Evolutionary conservation across 1,284 basidiomycete genomes (phyloP).

Genomic region (Somion occarium): DNA sequence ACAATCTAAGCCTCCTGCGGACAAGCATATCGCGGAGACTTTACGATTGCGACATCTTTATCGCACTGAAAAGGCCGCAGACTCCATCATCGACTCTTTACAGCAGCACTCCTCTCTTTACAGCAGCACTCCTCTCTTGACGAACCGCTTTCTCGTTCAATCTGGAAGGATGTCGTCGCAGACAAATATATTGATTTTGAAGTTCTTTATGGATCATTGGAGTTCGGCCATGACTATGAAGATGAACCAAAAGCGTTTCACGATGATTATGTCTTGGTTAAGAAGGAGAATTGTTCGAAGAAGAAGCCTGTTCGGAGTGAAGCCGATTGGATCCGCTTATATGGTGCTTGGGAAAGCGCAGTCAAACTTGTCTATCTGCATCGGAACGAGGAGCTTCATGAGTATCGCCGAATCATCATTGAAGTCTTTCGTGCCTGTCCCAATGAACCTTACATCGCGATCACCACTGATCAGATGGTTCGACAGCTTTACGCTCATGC

Average conservation of each 20-base stretch:
- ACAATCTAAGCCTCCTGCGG: not conserved
- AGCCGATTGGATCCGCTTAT: slow-evolving; percentile 27
- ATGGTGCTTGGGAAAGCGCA: slow-evolving; percentile 15
- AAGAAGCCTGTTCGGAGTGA: not conserved
- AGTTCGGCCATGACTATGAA: slow-evolving; percentile 13
- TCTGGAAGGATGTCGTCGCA: slow-evolving; percentile 15
- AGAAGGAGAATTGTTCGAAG: slow-evolving; percentile 17
- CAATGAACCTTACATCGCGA: not conserved
- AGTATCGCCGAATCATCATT: slow-evolving; percentile 22
- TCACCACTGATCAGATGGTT: not conserved
- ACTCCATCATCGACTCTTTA: not conserved
- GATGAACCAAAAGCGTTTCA: slow-evolving; percentile 16
- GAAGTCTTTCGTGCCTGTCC: not conserved
- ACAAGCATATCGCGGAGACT: not conserved
- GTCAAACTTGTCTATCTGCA: slow-evolving; percentile 25
- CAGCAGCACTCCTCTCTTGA: not conserved
- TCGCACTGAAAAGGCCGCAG: not conserved
- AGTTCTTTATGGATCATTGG: slow-evolving; percentile 16
- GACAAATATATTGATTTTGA: slow-evolving; percentile 21
- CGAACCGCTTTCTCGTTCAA: not conserved
- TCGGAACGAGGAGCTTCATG: slow-evolving; percentile 19
- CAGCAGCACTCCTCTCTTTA: not conserved
- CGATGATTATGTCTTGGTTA: slow-evolving; percentile 16
- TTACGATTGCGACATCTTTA: not conserved
- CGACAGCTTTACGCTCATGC: not conserved